Base-by-base conservation (phyloP, 2,329 filamentous ascomycete genomes). In the Apiospora hydei region DNA sequence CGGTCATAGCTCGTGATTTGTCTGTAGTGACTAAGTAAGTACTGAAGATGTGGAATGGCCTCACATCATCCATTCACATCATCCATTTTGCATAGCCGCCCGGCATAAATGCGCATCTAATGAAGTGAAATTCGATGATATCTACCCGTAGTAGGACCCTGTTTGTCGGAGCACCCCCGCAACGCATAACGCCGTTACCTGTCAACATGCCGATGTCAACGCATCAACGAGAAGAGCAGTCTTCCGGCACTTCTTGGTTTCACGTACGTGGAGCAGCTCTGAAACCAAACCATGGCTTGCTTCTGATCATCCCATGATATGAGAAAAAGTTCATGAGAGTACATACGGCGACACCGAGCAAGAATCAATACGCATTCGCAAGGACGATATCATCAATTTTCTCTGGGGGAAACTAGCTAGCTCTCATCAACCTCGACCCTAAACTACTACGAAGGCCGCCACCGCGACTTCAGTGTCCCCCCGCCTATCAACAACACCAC, bases 331-430 rank as follows among this genome's bases (percentile, higher is more conserved):
- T 10, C 46, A 30, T 30, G 26, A 53, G 11, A 53, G 26, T 24
- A 53, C 18, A 18, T 24, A 53, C 18, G 14, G 16, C 8, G 51
- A 18, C 34, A 30, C 8, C 18, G 10, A n/a, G 30, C 21, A 38
- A n/a, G 53, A 11, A 13, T 16, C 18, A 11, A 43, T 18, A 46
- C 44, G 18, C 14, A 30, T 57, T 8, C 10, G 57, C 21, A 64
- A 64, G 18, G 57, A 64, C 57, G 34, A 64, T 64, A 64, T 64
- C 30, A 64, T 64, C 30, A 64, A 64, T 64, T 64, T 34, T 34
- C 34, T 64, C 57, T 13, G 26, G 46, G 30, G 34, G 53, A 18
- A 64, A 34, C 53, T 57, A 38, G 18, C 30, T 16, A 30, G 49
- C 51, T 11, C 21, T 21, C 34, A 41, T 24, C 34, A 41, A 21